Conservation (phyloP, 2,329 filamentous ascomycete genomes). For the Diaporthe caulivora region DNA sequence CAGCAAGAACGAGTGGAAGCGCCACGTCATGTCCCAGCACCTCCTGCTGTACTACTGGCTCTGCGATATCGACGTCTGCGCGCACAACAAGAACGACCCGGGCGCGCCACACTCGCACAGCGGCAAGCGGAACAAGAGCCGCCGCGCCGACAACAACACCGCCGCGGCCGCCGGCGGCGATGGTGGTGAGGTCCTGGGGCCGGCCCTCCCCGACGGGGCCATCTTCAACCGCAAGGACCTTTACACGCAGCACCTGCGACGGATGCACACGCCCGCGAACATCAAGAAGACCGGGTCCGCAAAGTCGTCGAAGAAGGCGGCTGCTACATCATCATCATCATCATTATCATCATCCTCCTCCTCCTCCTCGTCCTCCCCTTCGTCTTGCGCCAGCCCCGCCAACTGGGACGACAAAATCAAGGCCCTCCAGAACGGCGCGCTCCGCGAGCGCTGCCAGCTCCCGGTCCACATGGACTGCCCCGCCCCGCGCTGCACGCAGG, state of each 20-base stretch:
- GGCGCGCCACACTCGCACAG: constrained; percentile 43
- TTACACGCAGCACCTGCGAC: constrained; percentile 87
- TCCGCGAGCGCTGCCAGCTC: constrained; percentile 69
- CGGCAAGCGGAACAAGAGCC: constrained; percentile 34
- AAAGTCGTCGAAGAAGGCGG: constrained; percentile 28
- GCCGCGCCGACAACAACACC: constrained; percentile 26
- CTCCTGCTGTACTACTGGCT: constrained; percentile 80
- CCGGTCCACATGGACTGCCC: constrained; percentile 74
- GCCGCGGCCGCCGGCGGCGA: neutral
- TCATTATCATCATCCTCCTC: too few species aligned
- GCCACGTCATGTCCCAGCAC: constrained; percentile 86
- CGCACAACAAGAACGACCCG: constrained; percentile 48
- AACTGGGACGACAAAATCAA: constrained; percentile 68
- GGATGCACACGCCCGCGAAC: constrained; percentile 78
- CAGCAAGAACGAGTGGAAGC: constrained; percentile 95
- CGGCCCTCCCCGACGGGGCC: constrained; percentile 64
- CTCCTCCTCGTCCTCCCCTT: neutral
- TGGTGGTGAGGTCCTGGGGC: constrained; percentile 37
- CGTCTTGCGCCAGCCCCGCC: constrained; percentile 27
- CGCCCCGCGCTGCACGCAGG: constrained; percentile 67
- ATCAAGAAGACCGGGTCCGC: constrained; percentile 48
- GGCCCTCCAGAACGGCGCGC: constrained; percentile 69
- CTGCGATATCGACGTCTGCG: constrained; percentile 75
- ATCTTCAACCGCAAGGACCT: constrained; percentile 93
- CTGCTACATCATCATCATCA: neutral